Percentiles rank a stretch among this genome's conserved stretches.
These are phyloP conservation scores for Trichophyton verrucosum DNA, from an alignment of 2,329 filamentous ascomycete genomes.

Conservation along the genomic window DNA sequence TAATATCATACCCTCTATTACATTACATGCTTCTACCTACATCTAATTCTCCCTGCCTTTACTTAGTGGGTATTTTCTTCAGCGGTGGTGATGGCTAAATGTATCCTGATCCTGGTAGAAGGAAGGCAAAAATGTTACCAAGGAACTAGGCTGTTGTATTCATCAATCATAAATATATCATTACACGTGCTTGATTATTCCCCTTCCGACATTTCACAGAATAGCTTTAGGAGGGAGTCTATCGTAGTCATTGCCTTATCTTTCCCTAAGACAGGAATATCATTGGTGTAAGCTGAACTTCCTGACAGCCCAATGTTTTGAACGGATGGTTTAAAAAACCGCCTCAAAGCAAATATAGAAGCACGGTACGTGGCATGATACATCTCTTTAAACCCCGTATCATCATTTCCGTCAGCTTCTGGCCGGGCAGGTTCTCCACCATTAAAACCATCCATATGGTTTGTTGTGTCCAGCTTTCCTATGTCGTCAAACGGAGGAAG, in stretches of 20 bases:
- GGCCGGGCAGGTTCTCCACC: background rate
- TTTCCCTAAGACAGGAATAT: conserved; percentile 23
- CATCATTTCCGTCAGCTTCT: conserved; percentile 19
- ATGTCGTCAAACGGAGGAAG: background rate
- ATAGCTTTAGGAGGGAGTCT: conserved; percentile 30
- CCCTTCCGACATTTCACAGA: conserved; percentile 24
- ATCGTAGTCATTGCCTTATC: conserved; percentile 31
- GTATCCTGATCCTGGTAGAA: background rate
- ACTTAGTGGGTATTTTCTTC: too few relatives aligned
- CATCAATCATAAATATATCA: background rate
- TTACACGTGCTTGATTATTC: background rate
- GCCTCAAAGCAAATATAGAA: conserved; percentile 31
- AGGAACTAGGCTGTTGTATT: background rate
- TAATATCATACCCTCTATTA: too few relatives aligned
- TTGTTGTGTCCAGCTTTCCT: background rate
- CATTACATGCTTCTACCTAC: too few relatives aligned
- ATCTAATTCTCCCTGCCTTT: too few relatives aligned
- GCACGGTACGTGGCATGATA: conserved; percentile 35
- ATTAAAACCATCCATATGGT: background rate
- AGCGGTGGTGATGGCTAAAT: too few relatives aligned
- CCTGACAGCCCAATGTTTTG: background rate
- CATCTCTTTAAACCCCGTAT: conserved; percentile 32
- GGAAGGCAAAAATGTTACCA: background rate
- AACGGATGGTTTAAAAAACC: conserved; percentile 23
- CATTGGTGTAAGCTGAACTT: conserved; percentile 9